Base-by-base conservation (phyloP, 176 grass and related monocot genomes). In the Carex scoparia region DNA sequence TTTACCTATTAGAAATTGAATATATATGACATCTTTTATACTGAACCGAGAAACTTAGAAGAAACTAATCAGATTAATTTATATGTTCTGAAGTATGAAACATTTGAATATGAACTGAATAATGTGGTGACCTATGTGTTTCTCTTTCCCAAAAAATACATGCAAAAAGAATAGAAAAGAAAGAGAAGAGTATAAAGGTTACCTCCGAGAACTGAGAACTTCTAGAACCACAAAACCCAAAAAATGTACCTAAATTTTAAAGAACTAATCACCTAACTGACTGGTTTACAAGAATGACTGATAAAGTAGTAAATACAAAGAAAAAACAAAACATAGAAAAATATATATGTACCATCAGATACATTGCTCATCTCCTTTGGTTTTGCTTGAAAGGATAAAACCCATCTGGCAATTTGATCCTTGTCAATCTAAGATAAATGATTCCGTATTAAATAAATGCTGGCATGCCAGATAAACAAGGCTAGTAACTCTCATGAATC, bases 141-240 rank as follows among this genome's bases (percentile, higher is more conserved):
- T 64, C 38, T 5, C 13, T 65, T 55, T 72, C 5, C 0, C 65
- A 18, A 86, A 88, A 51, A 78, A 57, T 56, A 32, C 1, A 78
- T 16, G 27, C 32, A 57, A 57, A 78, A 33, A 1, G 12, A 33
- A 33, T 57, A 57, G 27, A 57, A 27, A 77, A 77, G 28, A 14
- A 78, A 7, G 12, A 78, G 71, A 54, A 74, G 71, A 91, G 89
- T 87, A 75, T 84, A 68, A 5, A 6, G 60, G 51, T 48, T 87
- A 73, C 40, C 61, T 81, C 54, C 13, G 89, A 79, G 77, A 92
- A 98, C 16, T 94, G 88, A 79, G 84, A 95, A 81, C 87, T 88
- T 85, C 87, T 89, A 81, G 96, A 98, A 65, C 96, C 93, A 92
- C 88, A 92, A 65, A 98, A 98, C 63, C 96, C 96, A 91, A 85